Conservation (phyloP, 1,284 basidiomycete genomes). For the Apiotrichum montevideense region DNA sequence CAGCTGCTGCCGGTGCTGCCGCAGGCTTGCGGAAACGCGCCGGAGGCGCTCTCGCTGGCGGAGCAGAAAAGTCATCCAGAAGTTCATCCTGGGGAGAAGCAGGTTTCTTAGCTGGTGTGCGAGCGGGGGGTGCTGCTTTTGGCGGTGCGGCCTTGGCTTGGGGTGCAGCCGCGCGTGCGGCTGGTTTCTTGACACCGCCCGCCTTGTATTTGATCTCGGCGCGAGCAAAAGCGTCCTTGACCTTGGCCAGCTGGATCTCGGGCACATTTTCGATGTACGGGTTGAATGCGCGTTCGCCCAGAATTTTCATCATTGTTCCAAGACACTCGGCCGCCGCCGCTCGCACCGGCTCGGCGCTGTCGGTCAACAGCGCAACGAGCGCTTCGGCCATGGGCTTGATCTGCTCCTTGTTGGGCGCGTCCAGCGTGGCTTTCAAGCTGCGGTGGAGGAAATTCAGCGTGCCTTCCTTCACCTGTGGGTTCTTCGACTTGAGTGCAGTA, state of each 20-base stretch:
- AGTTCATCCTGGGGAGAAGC: conserved; percentile 24
- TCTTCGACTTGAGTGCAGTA: conserved; percentile 76
- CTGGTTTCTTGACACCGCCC: conserved; percentile 55
- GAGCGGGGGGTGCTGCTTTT: conserved; percentile 24
- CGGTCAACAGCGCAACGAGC: conserved; percentile 71
- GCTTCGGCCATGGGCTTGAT: conserved; percentile 79
- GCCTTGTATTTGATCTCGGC: conserved; percentile 78
- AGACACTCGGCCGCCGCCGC: conserved; percentile 82
- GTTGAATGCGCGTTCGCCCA: conserved; percentile 88
- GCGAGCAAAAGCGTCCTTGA: conserved; percentile 87
- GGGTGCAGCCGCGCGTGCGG: conserved; percentile 46
- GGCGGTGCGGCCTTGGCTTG: conserved; percentile 46
- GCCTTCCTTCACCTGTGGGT: conserved; percentile 94
- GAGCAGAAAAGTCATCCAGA: conserved; percentile 2
- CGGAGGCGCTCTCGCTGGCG: conserved; percentile 3
- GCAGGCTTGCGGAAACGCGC: conserved; percentile 12
- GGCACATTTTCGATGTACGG: conserved; percentile 80
- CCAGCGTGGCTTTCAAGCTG: conserved; percentile 62
- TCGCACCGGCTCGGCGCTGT: conserved; percentile 84
- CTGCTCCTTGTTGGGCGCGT: conserved; percentile 61
- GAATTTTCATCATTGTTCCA: conserved; percentile 92
- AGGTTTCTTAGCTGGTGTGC: conserved; percentile 48
- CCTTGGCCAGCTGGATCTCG: conserved; percentile 85
- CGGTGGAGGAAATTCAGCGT: conserved; percentile 82
- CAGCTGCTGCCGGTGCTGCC: neutral